phyloP scores from a whole-genome alignment of 768 basidiomycete genomes.

The Lactarius hengduanensis region DNA sequence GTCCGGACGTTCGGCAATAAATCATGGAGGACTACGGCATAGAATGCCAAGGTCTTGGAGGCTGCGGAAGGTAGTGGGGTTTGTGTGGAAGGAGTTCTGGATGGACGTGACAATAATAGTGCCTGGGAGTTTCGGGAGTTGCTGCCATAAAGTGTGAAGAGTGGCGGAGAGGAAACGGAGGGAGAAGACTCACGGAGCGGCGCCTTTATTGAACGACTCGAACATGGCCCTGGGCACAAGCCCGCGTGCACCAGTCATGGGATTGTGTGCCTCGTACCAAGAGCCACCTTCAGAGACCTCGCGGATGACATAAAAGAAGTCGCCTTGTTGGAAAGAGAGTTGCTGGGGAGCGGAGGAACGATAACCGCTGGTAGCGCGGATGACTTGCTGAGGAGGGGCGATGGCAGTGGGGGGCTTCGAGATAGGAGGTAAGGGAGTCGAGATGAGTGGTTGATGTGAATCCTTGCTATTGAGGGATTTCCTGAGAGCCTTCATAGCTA shows the following conservation, averaged over 20 bases:
- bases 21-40: slow-evolving; percentile 94
- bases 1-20: slow-evolving; percentile 91
- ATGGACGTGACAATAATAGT: slow-evolving; percentile 25
- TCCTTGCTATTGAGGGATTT: slow-evolving; percentile 77
- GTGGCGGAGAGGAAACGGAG: slow-evolving; percentile 16
- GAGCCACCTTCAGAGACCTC: slow-evolving; percentile 56
- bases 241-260: slow-evolving; percentile 85
- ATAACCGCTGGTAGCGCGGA: slow-evolving; percentile 74
- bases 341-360: slow-evolving; percentile 75
- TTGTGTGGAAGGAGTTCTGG: slow-evolving; percentile 37
- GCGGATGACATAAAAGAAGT: slow-evolving; percentile 94
- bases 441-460: slow-evolving; percentile 67
- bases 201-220: slow-evolving; percentile 83
- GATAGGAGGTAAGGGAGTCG: slow-evolving; percentile 61
- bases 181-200: slow-evolving; percentile 51
- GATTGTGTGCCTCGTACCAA: slow-evolving; percentile 97
- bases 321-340: slow-evolving; percentile 88
- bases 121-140: slow-evolving; percentile 18
- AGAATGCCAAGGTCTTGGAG: slow-evolving; percentile 64
- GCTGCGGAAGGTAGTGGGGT: slow-evolving; percentile 16
- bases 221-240: slow-evolving; percentile 85
- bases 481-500: slow-evolving; percentile 75
- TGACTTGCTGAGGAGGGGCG: slow-evolving; percentile 91
- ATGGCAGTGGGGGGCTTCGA: slow-evolving; percentile 70
- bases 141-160: slow-evolving; percentile 14